Percentiles rank a stretch among this genome's conserved stretches.
phyloP scores from a whole-genome alignment of 805 yeast species.

The Spathaspora hagerdaliae region DNA sequence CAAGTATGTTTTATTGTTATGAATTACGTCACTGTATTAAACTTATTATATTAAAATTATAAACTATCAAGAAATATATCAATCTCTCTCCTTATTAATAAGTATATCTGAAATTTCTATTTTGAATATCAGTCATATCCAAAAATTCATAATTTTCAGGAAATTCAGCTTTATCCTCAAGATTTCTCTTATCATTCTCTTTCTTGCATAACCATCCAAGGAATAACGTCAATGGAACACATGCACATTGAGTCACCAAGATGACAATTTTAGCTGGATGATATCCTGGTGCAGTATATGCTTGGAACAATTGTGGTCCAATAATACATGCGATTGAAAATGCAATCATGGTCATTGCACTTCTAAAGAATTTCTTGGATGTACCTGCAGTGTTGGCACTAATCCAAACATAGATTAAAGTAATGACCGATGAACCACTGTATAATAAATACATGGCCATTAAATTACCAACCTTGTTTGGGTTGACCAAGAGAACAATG shows the following conservation, averaged over 20 bases:
- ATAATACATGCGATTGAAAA: constrained; percentile 65
- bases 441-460: constrained; percentile 47
- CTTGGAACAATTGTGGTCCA: constrained; percentile 67
- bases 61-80: neutral
- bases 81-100: constrained; percentile 18
- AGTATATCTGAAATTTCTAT: constrained; percentile 53
- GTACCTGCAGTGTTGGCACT: constrained; percentile 67
- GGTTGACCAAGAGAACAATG: constrained; percentile 39
- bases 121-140: constrained; percentile 60
- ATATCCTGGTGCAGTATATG: constrained; percentile 49
- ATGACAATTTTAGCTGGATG: constrained; percentile 56
- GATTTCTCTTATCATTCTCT: constrained; percentile 53
- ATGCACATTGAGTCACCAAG: constrained; percentile 46
- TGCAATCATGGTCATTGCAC: constrained; percentile 56
- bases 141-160: constrained; percentile 42
- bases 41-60: too few relatives aligned
- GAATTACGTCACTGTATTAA: too few relatives aligned
- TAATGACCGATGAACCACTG: constrained; percentile 55
- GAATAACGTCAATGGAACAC: constrained; percentile 39
- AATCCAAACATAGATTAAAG: constrained; percentile 59
- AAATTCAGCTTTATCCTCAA: constrained; percentile 14
- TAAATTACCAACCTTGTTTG: constrained; percentile 41
- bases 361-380: constrained; percentile 64
- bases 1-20: too few relatives aligned
- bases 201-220: constrained; percentile 40